Conservation (phyloP, 1,139 yeast genomes). For the Pichia terricola region DNA sequence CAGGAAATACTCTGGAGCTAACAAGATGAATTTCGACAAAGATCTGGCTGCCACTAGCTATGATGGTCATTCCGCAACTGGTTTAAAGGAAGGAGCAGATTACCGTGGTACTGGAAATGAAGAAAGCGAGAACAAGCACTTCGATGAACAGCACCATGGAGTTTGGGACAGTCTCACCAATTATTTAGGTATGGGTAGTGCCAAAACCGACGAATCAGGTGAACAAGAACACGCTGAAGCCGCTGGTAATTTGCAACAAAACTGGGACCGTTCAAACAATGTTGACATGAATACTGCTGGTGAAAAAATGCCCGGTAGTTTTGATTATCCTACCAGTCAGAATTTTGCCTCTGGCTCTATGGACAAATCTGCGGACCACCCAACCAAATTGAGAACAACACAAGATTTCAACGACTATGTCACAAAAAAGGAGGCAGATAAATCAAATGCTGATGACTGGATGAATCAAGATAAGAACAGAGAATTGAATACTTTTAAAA, state of each 20-base stretch:
- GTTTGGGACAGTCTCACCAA: conserved; percentile 3
- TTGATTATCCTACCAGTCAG: background rate
- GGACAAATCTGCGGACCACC: background rate
- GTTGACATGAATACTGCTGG: background rate
- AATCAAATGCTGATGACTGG: background rate
- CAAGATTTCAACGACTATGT: background rate
- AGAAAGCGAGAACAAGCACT: background rate
- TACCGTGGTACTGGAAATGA: background rate
- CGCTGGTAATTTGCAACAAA: background rate
- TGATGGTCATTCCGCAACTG: background rate
- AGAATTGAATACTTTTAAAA: background rate
- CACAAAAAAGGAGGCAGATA: background rate
- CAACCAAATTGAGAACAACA: background rate
- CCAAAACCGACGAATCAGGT: background rate
- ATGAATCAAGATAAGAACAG: background rate
- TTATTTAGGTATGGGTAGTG: conserved; percentile 3
- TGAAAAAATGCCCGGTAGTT: conserved; percentile 7
- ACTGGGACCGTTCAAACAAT: background rate
- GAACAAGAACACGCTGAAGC: background rate
- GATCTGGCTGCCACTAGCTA: background rate
- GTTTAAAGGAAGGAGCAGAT: background rate
- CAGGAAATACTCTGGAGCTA: background rate
- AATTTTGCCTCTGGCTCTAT: background rate
- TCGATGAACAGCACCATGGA: background rate
- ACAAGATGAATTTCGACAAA: background rate